These are phyloP conservation scores for Penicillium corylophilum DNA, from an alignment of 2,329 filamentous ascomycete species.

Conservation along the genomic window DNA sequence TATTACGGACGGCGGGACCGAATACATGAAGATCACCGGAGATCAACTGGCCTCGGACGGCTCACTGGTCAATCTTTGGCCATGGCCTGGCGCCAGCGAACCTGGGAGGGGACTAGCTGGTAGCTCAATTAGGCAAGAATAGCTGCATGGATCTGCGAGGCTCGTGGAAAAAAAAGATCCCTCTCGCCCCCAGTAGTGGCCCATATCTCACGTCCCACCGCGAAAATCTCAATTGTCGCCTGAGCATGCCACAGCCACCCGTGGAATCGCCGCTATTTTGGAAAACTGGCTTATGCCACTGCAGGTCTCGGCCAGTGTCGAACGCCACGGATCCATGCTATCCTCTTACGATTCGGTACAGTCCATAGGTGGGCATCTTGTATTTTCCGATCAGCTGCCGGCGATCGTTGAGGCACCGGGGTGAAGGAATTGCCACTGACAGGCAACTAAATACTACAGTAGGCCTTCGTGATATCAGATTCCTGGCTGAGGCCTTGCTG, in stretches of 20 bases:
- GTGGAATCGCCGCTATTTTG: background rate
- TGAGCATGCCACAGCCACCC: background rate
- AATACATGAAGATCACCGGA: background rate
- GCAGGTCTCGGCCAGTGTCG: background rate
- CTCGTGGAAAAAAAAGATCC: background rate
- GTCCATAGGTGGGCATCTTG: background rate
- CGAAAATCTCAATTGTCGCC: background rate
- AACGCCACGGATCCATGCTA: constrained; percentile 16
- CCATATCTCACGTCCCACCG: background rate
- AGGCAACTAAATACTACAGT: constrained; percentile 16
- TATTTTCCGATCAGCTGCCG: background rate
- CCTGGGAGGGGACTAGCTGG: background rate
- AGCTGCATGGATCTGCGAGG: constrained; percentile 4
- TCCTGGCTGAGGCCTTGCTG: background rate
- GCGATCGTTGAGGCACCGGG: background rate
- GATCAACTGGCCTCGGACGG: constrained; percentile 1
- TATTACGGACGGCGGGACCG: background rate
- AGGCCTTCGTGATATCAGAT: background rate
- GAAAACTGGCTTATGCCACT: background rate
- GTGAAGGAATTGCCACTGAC: constrained; percentile 12
- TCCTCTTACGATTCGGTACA: background rate
- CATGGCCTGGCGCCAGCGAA: background rate
- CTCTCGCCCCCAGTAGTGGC: background rate
- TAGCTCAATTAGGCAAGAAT: background rate
- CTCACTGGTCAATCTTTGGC: constrained; percentile 7